Evolutionary conservation across 331 rosid genomes (phyloP).

Genomic region (Spiraea crenata): DNA sequence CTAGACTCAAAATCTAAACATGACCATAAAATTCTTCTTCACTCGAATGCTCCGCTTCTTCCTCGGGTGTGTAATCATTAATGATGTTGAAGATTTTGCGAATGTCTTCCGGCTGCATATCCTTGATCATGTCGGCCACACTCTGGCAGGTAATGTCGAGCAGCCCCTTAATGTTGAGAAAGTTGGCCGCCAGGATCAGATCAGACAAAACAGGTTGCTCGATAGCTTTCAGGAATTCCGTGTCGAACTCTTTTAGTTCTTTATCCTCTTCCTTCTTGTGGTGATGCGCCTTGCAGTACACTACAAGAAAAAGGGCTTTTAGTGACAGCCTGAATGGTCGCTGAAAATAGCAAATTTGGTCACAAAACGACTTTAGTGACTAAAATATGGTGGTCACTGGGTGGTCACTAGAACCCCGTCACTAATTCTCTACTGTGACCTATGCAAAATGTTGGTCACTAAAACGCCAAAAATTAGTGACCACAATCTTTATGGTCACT

Average conservation of each 20-base stretch:
- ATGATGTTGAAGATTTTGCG: conserved; percentile 34
- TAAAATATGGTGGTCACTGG: no score
- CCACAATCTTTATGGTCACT: no score
- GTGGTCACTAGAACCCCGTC: no score
- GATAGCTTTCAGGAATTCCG: conserved; percentile 13
- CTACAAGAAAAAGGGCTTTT: no score
- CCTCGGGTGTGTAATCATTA: conserved; percentile 34
- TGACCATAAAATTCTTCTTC: background rate
- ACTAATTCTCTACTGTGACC: no score
- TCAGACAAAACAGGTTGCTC: conserved; percentile 27
- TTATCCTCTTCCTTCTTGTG: background rate
- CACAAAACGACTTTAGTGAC: no score
- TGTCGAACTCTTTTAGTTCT: conserved; percentile 23
- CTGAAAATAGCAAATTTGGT: no score
- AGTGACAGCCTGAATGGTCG: no score
- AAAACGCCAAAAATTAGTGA: no score
- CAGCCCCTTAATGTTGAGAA: conserved; percentile 29
- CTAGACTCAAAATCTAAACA: no score
- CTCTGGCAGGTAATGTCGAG: conserved; percentile 34
- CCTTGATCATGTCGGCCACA: conserved; percentile 40
- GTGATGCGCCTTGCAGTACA: conserved; percentile 33
- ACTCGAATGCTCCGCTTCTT: conserved; percentile 31
- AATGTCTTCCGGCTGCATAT: conserved; percentile 30
- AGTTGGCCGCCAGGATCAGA: conserved; percentile 29
- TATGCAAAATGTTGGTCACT: no score